Evolutionary conservation across 2,329 filamentous ascomycete species (phyloP).

Genomic region (Claviceps fusiformis): DNA sequence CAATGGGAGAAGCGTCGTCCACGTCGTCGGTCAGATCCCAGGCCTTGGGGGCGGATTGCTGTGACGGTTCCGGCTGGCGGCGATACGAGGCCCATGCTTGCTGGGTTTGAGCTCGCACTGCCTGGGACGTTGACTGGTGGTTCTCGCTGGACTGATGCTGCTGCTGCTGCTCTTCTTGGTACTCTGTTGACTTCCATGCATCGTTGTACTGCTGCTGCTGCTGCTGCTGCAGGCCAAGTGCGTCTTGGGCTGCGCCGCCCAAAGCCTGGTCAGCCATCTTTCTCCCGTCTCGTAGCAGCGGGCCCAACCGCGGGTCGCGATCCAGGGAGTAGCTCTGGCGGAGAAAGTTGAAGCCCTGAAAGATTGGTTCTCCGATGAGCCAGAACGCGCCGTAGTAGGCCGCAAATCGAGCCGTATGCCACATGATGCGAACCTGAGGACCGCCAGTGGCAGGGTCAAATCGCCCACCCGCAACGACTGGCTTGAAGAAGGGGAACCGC

Average conservation of each 20-base stretch:
- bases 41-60: slow-evolving; percentile 4
- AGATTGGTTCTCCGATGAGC: slow-evolving; percentile 15
- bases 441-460: slow-evolving; percentile 21
- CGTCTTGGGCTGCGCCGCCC: slow-evolving; percentile 5
- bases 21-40: slow-evolving; percentile 16
- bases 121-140: slow-evolving; percentile 1
- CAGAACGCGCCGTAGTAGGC: slow-evolving; percentile 18
- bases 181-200: slow-evolving; percentile 7
- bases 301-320: slow-evolving; percentile 17
- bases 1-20: slow-evolving; percentile 32
- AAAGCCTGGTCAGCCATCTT: slow-evolving; percentile 7
- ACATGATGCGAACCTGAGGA: slow-evolving; percentile 13
- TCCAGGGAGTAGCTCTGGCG: slow-evolving; percentile 11
- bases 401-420: slow-evolving; percentile 24
- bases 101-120: slow-evolving; percentile 3
- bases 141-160: slow-evolving; percentile 2
- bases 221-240: not conserved
- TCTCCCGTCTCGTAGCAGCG: slow-evolving; percentile 11
- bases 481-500: slow-evolving; percentile 27
- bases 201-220: slow-evolving; percentile 7
- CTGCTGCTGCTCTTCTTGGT: slow-evolving; percentile 5
- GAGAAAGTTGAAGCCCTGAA: slow-evolving; percentile 17
- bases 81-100: slow-evolving; percentile 8
- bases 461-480: slow-evolving; percentile 13
- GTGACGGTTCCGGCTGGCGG: slow-evolving; percentile 5